Evolutionary conservation across 805 yeast genomes (phyloP).

Genomic region (Pichia manshurica): DNA sequence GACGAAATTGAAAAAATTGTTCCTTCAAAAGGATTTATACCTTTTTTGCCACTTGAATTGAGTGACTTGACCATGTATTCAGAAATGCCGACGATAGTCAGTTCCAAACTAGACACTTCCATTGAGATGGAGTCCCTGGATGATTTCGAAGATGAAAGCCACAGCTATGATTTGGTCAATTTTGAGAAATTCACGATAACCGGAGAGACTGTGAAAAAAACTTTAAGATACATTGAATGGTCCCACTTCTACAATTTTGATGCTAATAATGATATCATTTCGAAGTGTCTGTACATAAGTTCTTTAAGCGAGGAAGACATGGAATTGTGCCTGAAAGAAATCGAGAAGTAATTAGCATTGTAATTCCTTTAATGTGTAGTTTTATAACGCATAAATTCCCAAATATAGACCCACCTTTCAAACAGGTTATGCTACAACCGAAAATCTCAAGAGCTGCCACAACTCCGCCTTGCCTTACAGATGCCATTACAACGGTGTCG

Average conservation of each 20-base stretch:
- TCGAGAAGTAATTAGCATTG: slow-evolving; percentile 5
- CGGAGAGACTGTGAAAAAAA: slow-evolving; percentile 69
- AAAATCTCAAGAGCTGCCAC: no score
- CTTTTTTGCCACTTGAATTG: slow-evolving; percentile 81
- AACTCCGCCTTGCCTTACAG: no score
- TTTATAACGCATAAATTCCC: no score
- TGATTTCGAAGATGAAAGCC: slow-evolving; percentile 14
- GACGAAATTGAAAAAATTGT: slow-evolving; percentile 49
- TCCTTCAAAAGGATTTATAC: slow-evolving; percentile 73
- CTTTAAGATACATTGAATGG: slow-evolving; percentile 83
- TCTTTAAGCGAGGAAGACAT: slow-evolving; percentile 70
- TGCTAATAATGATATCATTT: slow-evolving; percentile 56
- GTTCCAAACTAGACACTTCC: slow-evolving; percentile 14
- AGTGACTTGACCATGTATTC: slow-evolving; percentile 77
- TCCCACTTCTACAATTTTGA: slow-evolving; percentile 57
- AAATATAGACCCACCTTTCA: no score
- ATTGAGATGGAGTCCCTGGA: slow-evolving; percentile 8
- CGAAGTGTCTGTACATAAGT: slow-evolving; percentile 79
- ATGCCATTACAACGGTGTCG: no score
- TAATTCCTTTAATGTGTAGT: no score
- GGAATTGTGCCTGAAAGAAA: slow-evolving; percentile 32
- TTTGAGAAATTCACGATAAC: slow-evolving; percentile 72
- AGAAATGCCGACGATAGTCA: slow-evolving; percentile 48
- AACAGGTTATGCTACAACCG: no score
- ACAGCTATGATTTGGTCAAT: slow-evolving; percentile 49